Conservation (phyloP, 441 rosid genomes). For the Erodium texanum region DNA sequence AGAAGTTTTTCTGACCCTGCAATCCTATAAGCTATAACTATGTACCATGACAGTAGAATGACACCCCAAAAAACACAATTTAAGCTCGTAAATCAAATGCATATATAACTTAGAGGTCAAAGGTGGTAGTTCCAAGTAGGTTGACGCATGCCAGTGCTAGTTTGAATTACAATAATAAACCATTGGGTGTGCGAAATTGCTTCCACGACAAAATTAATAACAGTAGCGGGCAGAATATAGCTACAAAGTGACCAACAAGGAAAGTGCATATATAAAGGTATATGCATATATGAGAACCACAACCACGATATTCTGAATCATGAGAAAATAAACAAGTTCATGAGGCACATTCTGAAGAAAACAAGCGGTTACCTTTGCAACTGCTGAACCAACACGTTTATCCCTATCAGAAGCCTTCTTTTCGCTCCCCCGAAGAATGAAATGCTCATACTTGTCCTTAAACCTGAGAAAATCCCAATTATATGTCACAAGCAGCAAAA, state of each 20-base stretch:
- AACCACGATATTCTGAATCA: not conserved
- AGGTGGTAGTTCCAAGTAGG: not conserved
- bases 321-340: not conserved
- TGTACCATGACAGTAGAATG: not conserved
- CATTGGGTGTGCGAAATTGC: too few relatives aligned
- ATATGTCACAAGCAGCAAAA: conserved; percentile 18
- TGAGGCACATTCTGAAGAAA: not conserved
- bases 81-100: not conserved
- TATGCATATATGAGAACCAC: not conserved
- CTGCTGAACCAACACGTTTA: conserved; percentile 74
- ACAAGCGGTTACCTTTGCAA: conserved; percentile 64
- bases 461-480: conserved; percentile 43
- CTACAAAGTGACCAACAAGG: not conserved
- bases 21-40: not conserved
- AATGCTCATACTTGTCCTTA: conserved; percentile 65
- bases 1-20: not conserved
- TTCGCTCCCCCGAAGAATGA: conserved; percentile 80
- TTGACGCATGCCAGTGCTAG: too few relatives aligned
- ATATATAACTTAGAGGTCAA: too few relatives aligned
- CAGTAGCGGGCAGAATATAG: not conserved
- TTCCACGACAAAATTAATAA: not conserved
- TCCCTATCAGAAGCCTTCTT: conserved; percentile 86
- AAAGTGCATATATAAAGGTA: not conserved
- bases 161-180: too few relatives aligned
- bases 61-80: not conserved